These are phyloP conservation scores for Zygotorulaspora danielsina DNA, from an alignment of 805 yeast species.

Conservation along the genomic window DNA sequence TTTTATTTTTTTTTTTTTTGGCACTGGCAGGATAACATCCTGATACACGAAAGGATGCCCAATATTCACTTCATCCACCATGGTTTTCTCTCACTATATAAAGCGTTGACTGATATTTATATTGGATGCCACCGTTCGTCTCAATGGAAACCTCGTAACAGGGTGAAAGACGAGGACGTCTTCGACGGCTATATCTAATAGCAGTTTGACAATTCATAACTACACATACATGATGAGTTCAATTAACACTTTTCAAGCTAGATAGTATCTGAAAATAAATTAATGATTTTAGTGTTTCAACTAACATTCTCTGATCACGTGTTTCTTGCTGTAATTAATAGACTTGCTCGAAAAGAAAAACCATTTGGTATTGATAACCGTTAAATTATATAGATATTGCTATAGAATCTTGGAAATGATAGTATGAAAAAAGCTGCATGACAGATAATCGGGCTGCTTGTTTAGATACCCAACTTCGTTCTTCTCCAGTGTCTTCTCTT, in stretches of 20 bases:
- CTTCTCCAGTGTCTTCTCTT: conserved; percentile 99
- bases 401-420: conserved; percentile 12
- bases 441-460: conserved; percentile 13
- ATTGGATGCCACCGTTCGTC: neutral
- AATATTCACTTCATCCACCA: too few species aligned
- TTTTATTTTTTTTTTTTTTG: conserved; percentile 1
- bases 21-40: neutral
- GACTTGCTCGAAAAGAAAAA: neutral
- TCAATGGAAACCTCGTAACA: too few species aligned
- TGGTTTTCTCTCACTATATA: conserved; percentile 1
- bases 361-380: conserved; percentile 4
- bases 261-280: conserved; percentile 36
- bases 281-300: conserved; percentile 32
- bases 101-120: neutral
- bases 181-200: neutral
- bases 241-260: conserved; percentile 32
- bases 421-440: conserved; percentile 1
- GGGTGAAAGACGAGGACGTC: conserved; percentile 11
- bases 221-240: conserved; percentile 28
- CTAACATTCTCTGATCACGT: too few species aligned
- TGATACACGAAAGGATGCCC: too few species aligned
- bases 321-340: neutral
- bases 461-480: conserved; percentile 95
- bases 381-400: conserved; percentile 16
- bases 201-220: neutral